Evolutionary conservation across 495 filamentous ascomycete genomes (phyloP), one percentile per base, ranked within the genome.

Genomic region (Glutinoglossum americanum): DNA sequence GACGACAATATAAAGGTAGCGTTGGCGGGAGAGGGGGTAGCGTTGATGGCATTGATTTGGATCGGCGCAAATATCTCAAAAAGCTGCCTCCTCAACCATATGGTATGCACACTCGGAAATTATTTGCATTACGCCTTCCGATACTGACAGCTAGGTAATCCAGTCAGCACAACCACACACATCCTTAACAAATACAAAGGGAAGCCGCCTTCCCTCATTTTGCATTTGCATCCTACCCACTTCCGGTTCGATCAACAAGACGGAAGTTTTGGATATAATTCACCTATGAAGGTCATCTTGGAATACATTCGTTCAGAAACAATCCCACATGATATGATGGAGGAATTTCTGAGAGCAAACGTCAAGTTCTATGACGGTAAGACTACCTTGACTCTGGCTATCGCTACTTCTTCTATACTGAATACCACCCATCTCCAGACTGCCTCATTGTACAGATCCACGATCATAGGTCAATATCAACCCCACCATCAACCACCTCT

Each of bases 231-330:
- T 65, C 77, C 80, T 3, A 84, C 75, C 4, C 80, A 94, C 69
- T 96, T 94, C 66, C 83, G 87, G 53, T 94, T 99, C 68, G 92
- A 97, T 61, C 80, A 88, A 60, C 89, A 95, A 70, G 87, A 96
- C 68, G 88, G 89, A 60, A 85, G 82, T 65, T 94, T 94, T 62
- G 72, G 77, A 1, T 96, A 96, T 67, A 84, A 83, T 60, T 94
- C 89, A 7, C 85, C 90, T 51, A 94, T 97, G 87, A 80, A 76
- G 62, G 69, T 85, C 57, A 77, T 94, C 39, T 72, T 96, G 26
- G 80, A 90, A 62, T 86, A 94, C 68, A 63, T 97, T 30, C 76
- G 71, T 60, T 68, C 69, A 6, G 71, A 77, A 58, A 85, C 81
- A 11, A 73, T 87, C 57, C 83, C 83, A 27, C 82, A 87, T 64